Evolutionary conservation across 208 protist genomes (phyloP).

Genomic region (Acanthamoeba royreba): DNA sequence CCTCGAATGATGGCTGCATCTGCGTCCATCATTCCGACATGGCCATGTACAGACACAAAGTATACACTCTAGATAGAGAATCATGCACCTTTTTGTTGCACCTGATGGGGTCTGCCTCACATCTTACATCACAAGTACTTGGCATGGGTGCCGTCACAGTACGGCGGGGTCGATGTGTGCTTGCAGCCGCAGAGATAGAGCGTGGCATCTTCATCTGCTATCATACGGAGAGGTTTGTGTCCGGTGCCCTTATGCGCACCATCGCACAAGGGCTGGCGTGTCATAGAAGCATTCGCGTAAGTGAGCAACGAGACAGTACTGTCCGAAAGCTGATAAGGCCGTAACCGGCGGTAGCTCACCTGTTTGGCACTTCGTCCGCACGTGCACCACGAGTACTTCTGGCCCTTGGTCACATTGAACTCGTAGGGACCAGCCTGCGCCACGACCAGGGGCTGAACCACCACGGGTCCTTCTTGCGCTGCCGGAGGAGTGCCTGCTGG

Average conservation of each 20-base stretch:
- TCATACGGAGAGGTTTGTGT: background rate
- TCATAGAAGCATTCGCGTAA: background rate
- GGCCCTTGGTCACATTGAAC: background rate
- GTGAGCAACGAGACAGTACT: background rate
- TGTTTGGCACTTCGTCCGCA: slow-evolving; percentile 3
- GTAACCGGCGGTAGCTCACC: too few species aligned
- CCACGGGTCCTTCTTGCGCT: background rate
- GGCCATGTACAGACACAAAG: too few species aligned
- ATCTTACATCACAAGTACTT: background rate
- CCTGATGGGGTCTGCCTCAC: too few species aligned
- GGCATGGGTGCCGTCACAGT: slow-evolving; percentile 13
- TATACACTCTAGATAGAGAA: too few species aligned
- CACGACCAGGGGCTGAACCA: background rate
- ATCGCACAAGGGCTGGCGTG: background rate
- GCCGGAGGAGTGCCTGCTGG: too few species aligned
- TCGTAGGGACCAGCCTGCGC: background rate
- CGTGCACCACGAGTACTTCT: slow-evolving; percentile 7
- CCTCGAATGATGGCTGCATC: too few species aligned
- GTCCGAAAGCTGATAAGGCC: too few species aligned
- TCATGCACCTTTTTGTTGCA: too few species aligned
- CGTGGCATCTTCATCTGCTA: slow-evolving; percentile 5
- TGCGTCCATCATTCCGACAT: too few species aligned
- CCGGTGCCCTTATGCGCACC: slow-evolving; percentile 18
- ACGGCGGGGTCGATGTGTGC: background rate
- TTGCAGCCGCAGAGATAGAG: slow-evolving; percentile 26